A percentile compares a stretch with the other conserved stretches of the same genome.
These are phyloP conservation scores for Saccharomycopsis javanensis DNA, from an alignment of 805 yeast genomes.

Conservation along the genomic window DNA sequence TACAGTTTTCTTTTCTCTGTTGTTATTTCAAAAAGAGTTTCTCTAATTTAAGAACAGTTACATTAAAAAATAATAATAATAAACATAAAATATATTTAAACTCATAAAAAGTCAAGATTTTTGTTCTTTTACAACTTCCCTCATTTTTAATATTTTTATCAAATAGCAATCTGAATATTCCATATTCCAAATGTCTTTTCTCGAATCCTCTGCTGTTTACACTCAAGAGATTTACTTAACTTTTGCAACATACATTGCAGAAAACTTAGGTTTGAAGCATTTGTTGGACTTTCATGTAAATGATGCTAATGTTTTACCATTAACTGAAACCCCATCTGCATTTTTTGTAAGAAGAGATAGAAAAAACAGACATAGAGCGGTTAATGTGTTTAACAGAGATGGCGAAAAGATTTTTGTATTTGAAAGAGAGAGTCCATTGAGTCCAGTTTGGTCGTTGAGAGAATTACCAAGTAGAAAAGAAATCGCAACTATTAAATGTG, in stretches of 20 bases:
- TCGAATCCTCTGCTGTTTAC: conserved; percentile 40
- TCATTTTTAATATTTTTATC: neutral
- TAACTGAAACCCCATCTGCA: conserved; percentile 32
- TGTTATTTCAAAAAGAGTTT: neutral
- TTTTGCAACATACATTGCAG: conserved; percentile 33
- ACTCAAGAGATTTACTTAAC: conserved; percentile 33
- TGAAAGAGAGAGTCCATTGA: conserved; percentile 38
- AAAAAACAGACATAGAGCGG: conserved; percentile 33
- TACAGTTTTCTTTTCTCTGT: neutral
- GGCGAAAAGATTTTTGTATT: conserved; percentile 39
- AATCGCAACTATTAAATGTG: conserved; percentile 42
- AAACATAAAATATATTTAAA: neutral
- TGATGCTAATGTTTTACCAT: conserved; percentile 34
- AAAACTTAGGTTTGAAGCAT: conserved; percentile 33
- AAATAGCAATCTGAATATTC: too few species aligned
- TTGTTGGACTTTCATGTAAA: conserved; percentile 32
- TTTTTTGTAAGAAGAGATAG: conserved; percentile 42
- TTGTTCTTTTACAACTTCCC: too few species aligned
- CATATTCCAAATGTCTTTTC: conserved; percentile 34
- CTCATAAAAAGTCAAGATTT: too few species aligned
- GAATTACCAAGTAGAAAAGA: conserved; percentile 36
- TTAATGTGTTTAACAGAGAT: conserved; percentile 39
- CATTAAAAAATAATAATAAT: neutral
- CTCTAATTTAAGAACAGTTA: neutral
- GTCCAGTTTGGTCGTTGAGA: conserved; percentile 45